These are phyloP conservation scores for Hydrangea macrophylla DNA, from an alignment of 148 eudicot species.

Conservation along the genomic window DNA sequence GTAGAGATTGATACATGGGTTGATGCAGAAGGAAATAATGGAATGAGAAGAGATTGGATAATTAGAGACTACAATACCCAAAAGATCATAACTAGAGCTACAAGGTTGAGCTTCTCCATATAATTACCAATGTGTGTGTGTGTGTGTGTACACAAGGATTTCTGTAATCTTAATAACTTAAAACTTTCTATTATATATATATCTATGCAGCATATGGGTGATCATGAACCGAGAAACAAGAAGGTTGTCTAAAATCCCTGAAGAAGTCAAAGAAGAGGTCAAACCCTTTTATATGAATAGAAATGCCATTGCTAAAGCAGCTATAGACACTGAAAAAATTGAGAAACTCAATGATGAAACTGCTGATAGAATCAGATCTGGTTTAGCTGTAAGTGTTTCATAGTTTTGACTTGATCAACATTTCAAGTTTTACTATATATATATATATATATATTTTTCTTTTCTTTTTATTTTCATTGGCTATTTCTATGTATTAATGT, in stretches of 20 bases:
- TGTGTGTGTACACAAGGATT: neutral
- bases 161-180: neutral
- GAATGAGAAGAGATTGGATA: constrained; percentile 84
- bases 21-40: constrained; percentile 78
- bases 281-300: constrained; percentile 57
- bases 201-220: constrained; percentile 75
- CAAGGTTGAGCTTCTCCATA: too few species aligned
- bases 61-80: constrained; percentile 60
- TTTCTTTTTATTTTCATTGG: neutral
- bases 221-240: constrained; percentile 90
- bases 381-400: constrained; percentile 70
- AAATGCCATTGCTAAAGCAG: constrained; percentile 34
- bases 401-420: neutral
- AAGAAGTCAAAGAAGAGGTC: constrained; percentile 61
- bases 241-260: constrained; percentile 66
- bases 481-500: neutral
- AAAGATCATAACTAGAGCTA: constrained; percentile 68
- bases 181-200: neutral
- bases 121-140: neutral
- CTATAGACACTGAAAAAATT: constrained; percentile 45
- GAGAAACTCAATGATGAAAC: constrained; percentile 62
- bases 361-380: constrained; percentile 49
- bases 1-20: constrained; percentile 90
- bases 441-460: neutral
- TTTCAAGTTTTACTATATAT: neutral